Evolutionary conservation across 305 asterid genomes (phyloP), one percentile per base, ranked within the genome.

Genomic region (Andrographis paniculata): DNA sequence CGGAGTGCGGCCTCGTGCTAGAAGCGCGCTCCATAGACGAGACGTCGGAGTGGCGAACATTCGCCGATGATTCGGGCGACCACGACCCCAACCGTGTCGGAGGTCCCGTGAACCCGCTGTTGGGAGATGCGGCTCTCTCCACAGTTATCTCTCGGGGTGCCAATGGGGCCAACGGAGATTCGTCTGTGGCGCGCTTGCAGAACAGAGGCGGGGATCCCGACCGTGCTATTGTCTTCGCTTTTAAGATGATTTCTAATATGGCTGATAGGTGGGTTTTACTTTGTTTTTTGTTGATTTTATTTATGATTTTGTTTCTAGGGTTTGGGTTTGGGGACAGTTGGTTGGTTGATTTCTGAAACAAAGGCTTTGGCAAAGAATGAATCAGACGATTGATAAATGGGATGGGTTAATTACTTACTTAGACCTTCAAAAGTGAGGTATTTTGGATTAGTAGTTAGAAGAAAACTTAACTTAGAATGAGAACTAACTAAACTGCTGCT

Each of bases 61-160:
- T 19, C 76, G 78, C 62, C 73, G 84, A 14, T 54, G 80, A 23
- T 70, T 78, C 33, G 91, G 58, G 95, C 12, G 95, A 89, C 56
- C 86, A 82, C 49, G 95, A 89, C 58, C 97, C 97, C 2, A 79
- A 71, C 22, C 85, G 97, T 59, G 97, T 88, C 28, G 97, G 97
- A 6, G 94, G 91, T 0, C 94, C 95, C 37, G 74, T 62, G 17
- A 85, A 85, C 58, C 94, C 94, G 18, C 75, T 85, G 9, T 61
- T 89, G 15, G 72, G 76, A 7, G 94, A 88, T 65, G 93, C 89
- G 9, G 94, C 93, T 0, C 73, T 88, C 12, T 64, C 97, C 1
- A 88, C 97, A 6, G 89, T 84, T 33, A 88, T 88, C 42, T 82
- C 97, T n/a, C 64, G 79, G 42, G 83, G 78, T 1, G 69, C 74